These are phyloP conservation scores for Hymenoscyphus infarciens DNA, from an alignment of 2,329 filamentous ascomycete genomes.

Conservation along the genomic window DNA sequence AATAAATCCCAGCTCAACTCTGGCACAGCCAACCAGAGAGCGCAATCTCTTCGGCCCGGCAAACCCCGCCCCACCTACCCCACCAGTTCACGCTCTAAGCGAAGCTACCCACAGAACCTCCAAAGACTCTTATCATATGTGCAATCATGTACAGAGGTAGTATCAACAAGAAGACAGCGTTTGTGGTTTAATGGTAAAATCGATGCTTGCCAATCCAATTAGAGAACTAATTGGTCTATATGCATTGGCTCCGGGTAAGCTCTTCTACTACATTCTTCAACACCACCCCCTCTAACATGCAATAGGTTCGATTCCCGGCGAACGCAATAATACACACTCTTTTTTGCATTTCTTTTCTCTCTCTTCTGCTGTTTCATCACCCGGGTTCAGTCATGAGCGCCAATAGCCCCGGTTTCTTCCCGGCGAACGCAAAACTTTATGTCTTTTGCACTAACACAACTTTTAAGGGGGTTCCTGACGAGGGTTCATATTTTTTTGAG, in stretches of 20 bases:
- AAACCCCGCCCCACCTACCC: neutral
- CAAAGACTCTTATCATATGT: neutral
- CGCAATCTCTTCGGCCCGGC: neutral
- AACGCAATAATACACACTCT: too few species aligned
- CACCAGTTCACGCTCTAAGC: neutral
- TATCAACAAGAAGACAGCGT: neutral
- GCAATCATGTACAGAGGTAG: neutral
- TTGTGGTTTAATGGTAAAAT: slow-evolving; percentile 4
- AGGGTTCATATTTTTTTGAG: too few species aligned
- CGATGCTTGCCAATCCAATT: neutral
- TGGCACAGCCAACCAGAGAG: neutral
- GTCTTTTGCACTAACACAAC: neutral
- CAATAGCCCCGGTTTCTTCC: neutral
- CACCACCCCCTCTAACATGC: too few species aligned
- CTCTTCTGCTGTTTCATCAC: too few species aligned
- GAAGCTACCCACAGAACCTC: neutral
- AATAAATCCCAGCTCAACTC: too few species aligned
- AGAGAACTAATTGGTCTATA: neutral
- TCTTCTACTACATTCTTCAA: too few species aligned
- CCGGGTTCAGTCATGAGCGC: too few species aligned
- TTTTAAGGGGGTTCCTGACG: too few species aligned
- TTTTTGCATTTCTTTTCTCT: too few species aligned
- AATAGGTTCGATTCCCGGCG: too few species aligned
- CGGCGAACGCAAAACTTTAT: neutral
- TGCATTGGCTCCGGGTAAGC: neutral